Conservation (phyloP, 1,139 yeast species). For the Hyphopichia fennica region DNA sequence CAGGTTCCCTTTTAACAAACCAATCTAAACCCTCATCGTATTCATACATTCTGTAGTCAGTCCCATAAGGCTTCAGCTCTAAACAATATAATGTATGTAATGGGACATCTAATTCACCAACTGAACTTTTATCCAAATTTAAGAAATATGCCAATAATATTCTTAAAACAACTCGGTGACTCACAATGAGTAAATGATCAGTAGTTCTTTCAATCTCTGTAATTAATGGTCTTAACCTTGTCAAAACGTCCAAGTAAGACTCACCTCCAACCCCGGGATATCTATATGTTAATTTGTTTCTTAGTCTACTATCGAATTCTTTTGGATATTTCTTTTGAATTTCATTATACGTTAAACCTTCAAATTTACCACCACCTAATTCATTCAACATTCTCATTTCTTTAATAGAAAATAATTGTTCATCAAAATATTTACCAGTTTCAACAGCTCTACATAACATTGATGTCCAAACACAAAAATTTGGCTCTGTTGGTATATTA, state of each 20-base stretch:
- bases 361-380: conserved; percentile 87
- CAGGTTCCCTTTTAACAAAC: conserved; percentile 74
- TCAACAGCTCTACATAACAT: conserved; percentile 78
- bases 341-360: conserved; percentile 87
- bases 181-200: conserved; percentile 77
- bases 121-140: conserved; percentile 77
- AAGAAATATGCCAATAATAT: conserved; percentile 85
- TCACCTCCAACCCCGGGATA: conserved; percentile 99
- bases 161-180: conserved; percentile 90
- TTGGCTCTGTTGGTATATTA: conserved; percentile 56
- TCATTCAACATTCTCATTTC: conserved; percentile 94
- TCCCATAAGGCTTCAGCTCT: conserved; percentile 94
- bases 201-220: conserved; percentile 91
- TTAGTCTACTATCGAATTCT: conserved; percentile 75
- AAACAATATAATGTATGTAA: conserved; percentile 85
- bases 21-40: conserved; percentile 77
- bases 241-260: conserved; percentile 88
- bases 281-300: conserved; percentile 76
- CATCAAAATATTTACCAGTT: conserved; percentile 74
- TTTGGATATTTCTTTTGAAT: conserved; percentile 69
- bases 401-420: conserved; percentile 72
- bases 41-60: conserved; percentile 86
- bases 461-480: conserved; percentile 91
- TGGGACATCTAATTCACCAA: conserved; percentile 91
- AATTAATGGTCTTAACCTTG: conserved; percentile 83